Evolutionary conservation across 2,329 filamentous ascomycete genomes (phyloP), one percentile per base, ranked within the genome.

Genomic region (Penicillium sclerotigenum): DNA sequence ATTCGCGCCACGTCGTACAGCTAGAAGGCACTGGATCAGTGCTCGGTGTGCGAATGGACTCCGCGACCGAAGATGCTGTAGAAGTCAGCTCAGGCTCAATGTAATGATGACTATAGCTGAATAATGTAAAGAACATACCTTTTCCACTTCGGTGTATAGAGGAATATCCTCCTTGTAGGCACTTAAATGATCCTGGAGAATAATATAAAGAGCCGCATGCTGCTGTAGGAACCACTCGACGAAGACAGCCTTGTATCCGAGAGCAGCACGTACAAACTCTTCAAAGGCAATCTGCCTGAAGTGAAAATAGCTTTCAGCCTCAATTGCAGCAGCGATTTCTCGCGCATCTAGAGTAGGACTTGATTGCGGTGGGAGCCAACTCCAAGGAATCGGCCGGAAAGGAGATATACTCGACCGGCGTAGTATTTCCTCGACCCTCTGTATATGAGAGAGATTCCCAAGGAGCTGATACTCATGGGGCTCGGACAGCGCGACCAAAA

Each of bases 401-500:
- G 57, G 52, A 13, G 52, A 57, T 5, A 64, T 61, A 40, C 63
- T 66, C 46, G 69, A 74, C 18, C 72, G 65, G 16, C 68, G 65
- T 14, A 77, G 24, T 13, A 76, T 72, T 36, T 75, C 71, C 49
- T 76, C 74, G 14, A 76, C 73, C 52, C 72, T 73, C 49, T 77
- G 71, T 22, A 68, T 51, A 52, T 73, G 72, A 0, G 71, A 69
- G 14, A 75, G 63, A 8, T 62, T 66, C 3, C 55, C 55, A 9
- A 72, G 58, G 16, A 66, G 62, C 8, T 64, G 49, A 20, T 60
- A 57, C 37, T 73, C 71, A 1, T 65, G 56, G 1, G 69, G 61
- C 22, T 66, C 62, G 5, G 72, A 57, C 5, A 76, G 57, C 3
- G 61, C 59, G 4, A 60, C 29, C 36, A 75, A 62, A 28, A 76